phyloP scores from a whole-genome alignment of 176 grass and related monocot species.

The Alloteropsis semialata region DNA sequence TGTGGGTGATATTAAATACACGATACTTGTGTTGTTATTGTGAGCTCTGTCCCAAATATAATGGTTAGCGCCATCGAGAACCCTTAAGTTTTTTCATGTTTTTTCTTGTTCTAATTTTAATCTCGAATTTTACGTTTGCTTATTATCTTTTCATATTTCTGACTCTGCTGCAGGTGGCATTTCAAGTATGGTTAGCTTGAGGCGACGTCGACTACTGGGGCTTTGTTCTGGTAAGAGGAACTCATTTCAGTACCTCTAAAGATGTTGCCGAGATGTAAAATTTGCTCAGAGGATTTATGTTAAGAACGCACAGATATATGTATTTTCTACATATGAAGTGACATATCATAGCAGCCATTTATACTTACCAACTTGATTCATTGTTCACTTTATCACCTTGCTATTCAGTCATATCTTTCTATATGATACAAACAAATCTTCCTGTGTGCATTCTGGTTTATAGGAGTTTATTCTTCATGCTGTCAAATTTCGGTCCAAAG shows the following conservation, averaged over 20 bases:
- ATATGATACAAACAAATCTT: background rate
- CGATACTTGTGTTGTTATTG: background rate
- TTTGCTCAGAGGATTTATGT: background rate
- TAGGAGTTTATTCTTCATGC: background rate
- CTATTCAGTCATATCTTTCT: background rate
- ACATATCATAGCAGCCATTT: background rate
- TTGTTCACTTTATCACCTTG: conserved; percentile 13
- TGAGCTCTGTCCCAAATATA: background rate
- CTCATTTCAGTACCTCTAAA: conserved; percentile 15
- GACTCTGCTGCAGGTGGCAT: conserved; percentile 40
- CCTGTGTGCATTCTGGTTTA: background rate
- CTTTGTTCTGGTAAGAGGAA: conserved; percentile 62
- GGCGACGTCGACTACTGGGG: conserved; percentile 64
- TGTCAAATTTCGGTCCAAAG: background rate
- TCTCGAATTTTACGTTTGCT: conserved; percentile 2
- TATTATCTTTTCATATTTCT: conserved; percentile 22
- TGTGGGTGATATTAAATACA: background rate
- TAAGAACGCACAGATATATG: background rate
- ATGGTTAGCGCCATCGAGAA: conserved; percentile 1
- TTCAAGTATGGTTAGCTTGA: conserved; percentile 87
- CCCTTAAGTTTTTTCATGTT: conserved; percentile 2
- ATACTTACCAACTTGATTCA: conserved; percentile 1
- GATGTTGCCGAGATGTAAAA: conserved; percentile 5
- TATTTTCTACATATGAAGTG: conserved; percentile 6
- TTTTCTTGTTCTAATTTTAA: background rate